phyloP scores from a whole-genome alignment of 345 rosid species.

The Citrus glauca region DNA sequence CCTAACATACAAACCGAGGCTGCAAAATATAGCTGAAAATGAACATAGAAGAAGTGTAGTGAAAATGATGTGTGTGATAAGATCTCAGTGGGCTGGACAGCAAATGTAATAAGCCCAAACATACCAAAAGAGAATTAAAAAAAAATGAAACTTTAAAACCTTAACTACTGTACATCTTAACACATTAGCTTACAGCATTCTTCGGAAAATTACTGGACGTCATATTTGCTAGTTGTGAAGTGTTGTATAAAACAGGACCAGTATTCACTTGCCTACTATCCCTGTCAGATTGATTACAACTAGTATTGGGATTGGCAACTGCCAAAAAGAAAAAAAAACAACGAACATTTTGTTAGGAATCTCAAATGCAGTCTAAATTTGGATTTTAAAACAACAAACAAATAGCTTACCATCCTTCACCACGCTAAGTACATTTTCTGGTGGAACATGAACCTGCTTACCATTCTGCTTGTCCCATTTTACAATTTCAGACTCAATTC shows the following conservation, averaged over 20 bases:
- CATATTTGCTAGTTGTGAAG: slow-evolving; percentile 22
- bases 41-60: background rate
- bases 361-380: slow-evolving; percentile 2
- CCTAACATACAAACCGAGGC: slow-evolving; percentile 5
- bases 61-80: background rate
- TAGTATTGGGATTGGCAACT: slow-evolving; percentile 42
- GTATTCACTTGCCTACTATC: slow-evolving; percentile 33
- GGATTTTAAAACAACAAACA: background rate
- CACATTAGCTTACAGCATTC: slow-evolving; percentile 37
- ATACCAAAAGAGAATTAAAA: background rate
- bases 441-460: slow-evolving; percentile 28
- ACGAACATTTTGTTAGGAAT: slow-evolving; percentile 7
- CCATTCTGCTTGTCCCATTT: slow-evolving; percentile 37
- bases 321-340: slow-evolving; percentile 23
- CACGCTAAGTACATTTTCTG: slow-evolving; percentile 24
- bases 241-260: slow-evolving; percentile 27
- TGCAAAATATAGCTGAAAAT: background rate
- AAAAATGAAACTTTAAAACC: background rate
- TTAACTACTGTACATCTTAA: background rate
- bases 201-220: slow-evolving; percentile 27
- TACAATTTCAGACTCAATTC: slow-evolving; percentile 28
- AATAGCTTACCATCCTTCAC: slow-evolving; percentile 26
- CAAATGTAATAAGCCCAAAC: background rate
- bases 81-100: background rate
- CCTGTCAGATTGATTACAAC: slow-evolving; percentile 31